phyloP scores from a whole-genome alignment of 768 basidiomycete species.

The Crassisporium funariophilum region DNA sequence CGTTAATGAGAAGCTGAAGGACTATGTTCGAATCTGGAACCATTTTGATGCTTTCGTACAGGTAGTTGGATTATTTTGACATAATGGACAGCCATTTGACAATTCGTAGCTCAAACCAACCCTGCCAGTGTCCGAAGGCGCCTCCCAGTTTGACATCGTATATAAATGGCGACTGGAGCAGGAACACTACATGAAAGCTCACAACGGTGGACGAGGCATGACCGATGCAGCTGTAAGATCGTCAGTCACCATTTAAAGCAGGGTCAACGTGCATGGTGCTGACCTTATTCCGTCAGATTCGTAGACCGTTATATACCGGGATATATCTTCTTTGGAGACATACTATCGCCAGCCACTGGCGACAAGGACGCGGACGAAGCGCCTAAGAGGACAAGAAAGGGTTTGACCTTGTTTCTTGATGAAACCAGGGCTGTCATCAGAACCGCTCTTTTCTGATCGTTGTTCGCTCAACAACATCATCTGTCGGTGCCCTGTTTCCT shows the following conservation, averaged over 20 bases:
- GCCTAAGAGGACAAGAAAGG: conserved; percentile 39
- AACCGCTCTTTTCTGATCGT: conserved; percentile 44
- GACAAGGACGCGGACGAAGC: conserved; percentile 3
- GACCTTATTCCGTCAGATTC: conserved; percentile 51
- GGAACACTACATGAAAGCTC: conserved; percentile 85
- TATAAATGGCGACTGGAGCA: conserved; percentile 91
- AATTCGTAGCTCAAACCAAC: conserved; percentile 31
- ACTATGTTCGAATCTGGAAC: conserved; percentile 70
- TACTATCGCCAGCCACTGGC: conserved; percentile 10
- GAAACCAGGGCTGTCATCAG: conserved; percentile 49
- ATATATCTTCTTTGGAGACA: conserved; percentile 83
- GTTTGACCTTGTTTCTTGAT: conserved; percentile 58
- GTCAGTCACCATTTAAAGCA: conserved; percentile 40
- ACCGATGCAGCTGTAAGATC: conserved; percentile 71
- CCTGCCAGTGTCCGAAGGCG: conserved; percentile 21
- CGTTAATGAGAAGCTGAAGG: conserved; percentile 62
- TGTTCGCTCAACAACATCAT: neutral
- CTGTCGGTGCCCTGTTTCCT: neutral
- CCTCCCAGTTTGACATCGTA: conserved; percentile 52
- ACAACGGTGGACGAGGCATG: conserved; percentile 89
- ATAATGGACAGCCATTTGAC: neutral
- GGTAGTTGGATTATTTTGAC: conserved; percentile 53
- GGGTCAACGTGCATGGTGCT: neutral
- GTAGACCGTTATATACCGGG: conserved; percentile 94
- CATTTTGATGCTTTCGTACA: conserved; percentile 76